Evolutionary conservation across 2,329 filamentous ascomycete species (phyloP), one percentile per base, ranked within the genome.

Genomic region (Botryotinia narcissicola): DNA sequence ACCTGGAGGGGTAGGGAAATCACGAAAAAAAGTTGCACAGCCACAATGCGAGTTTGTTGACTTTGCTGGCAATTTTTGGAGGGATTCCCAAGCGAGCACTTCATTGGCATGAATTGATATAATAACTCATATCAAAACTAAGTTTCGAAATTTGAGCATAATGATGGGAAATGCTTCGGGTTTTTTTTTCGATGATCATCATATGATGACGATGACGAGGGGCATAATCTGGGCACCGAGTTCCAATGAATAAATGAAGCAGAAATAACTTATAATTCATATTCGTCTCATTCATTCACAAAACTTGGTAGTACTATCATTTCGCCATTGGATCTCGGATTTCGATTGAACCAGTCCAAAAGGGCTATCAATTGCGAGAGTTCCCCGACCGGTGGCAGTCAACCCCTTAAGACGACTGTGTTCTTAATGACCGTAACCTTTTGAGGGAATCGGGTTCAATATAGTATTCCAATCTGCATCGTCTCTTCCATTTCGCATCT

Each of bases 91-190:
- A 44, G 51, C n/a, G n/a, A 44, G 22, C 10, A 61, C 12, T 51
- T 32, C 25, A 22, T 60, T 22, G 40, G 62, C 71, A 72, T 72
- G 71, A 72, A 68, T 72, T 61, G 62, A 68, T 72, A 59, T 37
- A 59, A 32, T 35, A 37, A 57, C 42, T 67, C 48, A 72, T 72
- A 57, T 67, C n/a, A 22, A 57, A 54, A 68, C 48, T 54, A 57
- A 35, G 35, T 54, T 54, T 54, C 64, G 35, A 40, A 54, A 54
- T 32, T 35, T 71, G n/a, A 66, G 37, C 44, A 67, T 72, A 51
- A 64, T 54, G 64, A 48, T 5, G 29, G 46, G 16, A 54, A 54
- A 42, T 20, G 35, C 16, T 42, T 57, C 46, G 68, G 29, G 29
- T 70, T 40, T n/a, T 51, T 20, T 35, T 67, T 54, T n/a, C n/a